Evolutionary conservation across 2,329 filamentous ascomycete species (phyloP).

Genomic region (Aspergillus ustus): DNA sequence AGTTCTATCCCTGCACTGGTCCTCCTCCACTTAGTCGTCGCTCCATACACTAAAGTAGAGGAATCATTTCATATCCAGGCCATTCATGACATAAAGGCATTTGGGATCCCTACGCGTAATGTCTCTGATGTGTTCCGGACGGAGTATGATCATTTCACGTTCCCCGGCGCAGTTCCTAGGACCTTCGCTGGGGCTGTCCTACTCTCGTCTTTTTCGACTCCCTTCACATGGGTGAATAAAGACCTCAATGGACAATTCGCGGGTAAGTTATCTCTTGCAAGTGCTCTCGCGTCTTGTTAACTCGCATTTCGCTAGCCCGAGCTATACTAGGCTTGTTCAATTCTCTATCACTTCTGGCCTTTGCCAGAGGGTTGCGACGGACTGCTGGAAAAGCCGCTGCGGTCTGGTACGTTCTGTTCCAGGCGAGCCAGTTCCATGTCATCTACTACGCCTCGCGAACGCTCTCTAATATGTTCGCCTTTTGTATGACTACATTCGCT

Average conservation of each 20-base stretch:
- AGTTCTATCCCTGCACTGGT: conserved; percentile 67
- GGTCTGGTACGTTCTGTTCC: conserved; percentile 79
- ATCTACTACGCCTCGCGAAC: conserved; percentile 91
- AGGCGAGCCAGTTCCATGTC: conserved; percentile 86
- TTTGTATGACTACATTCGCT: conserved; percentile 63
- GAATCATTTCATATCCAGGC: conserved; percentile 98
- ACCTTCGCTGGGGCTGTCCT: conserved; percentile 84
- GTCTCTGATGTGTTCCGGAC: conserved; percentile 58
- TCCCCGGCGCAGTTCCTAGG: conserved; percentile 88
- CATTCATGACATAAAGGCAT: conserved; percentile 82
- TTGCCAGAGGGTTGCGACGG: conserved; percentile 65
- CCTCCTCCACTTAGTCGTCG: conserved; percentile 70
- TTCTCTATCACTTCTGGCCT: conserved; percentile 68
- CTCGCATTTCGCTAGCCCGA: conserved; percentile 59
- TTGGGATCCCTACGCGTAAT: conserved; percentile 71
- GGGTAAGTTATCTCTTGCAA: conserved; percentile 44
- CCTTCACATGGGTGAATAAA: conserved; percentile 62
- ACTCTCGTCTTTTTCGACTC: conserved; percentile 73
- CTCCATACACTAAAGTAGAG: conserved; percentile 96
- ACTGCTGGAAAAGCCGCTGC: conserved; percentile 72
- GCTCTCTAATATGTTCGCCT: conserved; percentile 95
- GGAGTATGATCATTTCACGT: conserved; percentile 86
- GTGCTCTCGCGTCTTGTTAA: neutral
- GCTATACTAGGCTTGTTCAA: conserved; percentile 80
- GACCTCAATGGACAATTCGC: conserved; percentile 63